Evolutionary conservation across 1,284 basidiomycete genomes (phyloP).

Genomic region (Pyrrhoderma lamaoense): DNA sequence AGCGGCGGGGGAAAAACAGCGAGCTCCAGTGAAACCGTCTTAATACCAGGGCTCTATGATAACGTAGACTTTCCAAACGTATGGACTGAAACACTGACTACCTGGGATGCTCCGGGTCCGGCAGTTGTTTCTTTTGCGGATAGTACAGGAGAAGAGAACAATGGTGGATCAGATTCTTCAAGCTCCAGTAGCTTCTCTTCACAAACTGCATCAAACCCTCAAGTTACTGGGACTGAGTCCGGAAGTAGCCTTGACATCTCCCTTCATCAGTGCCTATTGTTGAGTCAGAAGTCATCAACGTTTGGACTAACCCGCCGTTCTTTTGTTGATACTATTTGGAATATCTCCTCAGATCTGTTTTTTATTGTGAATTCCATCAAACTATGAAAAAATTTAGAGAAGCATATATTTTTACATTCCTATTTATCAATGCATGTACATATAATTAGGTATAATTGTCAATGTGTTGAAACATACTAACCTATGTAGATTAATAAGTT

Average conservation of each 20-base stretch:
- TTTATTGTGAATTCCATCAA: slow-evolving; percentile 4
- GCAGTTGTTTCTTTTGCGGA: slow-evolving; percentile 15
- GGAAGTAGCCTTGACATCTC: background rate
- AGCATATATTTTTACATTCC: background rate
- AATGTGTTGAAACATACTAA: background rate
- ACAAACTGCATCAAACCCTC: slow-evolving; percentile 1
- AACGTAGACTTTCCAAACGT: slow-evolving; percentile 15
- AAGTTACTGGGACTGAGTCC: background rate
- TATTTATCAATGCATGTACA: background rate
- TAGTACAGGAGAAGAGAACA: slow-evolving; percentile 1
- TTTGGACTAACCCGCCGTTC: slow-evolving; percentile 1
- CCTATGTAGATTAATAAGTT: background rate
- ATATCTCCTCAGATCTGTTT: background rate
- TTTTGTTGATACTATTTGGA: background rate
- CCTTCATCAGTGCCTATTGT: background rate
- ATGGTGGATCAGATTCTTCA: background rate
- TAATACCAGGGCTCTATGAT: slow-evolving; percentile 15
- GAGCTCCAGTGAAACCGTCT: slow-evolving; percentile 19
- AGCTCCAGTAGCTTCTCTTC: background rate
- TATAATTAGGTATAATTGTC: too few species aligned
- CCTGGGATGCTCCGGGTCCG: slow-evolving; percentile 11
- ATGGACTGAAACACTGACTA: slow-evolving; percentile 8
- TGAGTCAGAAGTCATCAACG: too few species aligned
- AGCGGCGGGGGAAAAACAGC: slow-evolving; percentile 28
- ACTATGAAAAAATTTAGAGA: background rate